These are phyloP conservation scores for Nothophoma quercina DNA, from an alignment of 2,329 filamentous ascomycete species.

Conservation along the genomic window DNA sequence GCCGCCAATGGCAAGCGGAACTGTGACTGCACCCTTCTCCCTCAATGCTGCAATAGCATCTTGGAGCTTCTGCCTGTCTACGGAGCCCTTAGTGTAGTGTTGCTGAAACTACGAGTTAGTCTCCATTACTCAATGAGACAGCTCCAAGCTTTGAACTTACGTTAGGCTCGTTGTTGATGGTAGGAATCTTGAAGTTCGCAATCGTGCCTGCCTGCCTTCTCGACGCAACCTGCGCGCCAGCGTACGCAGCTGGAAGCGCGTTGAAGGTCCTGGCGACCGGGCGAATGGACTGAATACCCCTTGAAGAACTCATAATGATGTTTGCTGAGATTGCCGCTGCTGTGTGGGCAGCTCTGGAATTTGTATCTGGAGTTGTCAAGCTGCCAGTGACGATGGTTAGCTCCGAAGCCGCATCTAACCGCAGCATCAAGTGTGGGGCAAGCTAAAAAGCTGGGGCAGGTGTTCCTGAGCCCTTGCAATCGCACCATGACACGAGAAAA, in stretches of 20 bases:
- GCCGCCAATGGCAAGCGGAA: conserved; percentile 85
- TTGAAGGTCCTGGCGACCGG: conserved; percentile 39
- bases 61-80: conserved; percentile 77
- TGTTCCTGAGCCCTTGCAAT: conserved; percentile 14
- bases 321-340: neutral
- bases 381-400: conserved; percentile 24
- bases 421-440: conserved; percentile 26
- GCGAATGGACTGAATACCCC: conserved; percentile 39
- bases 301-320: conserved; percentile 44
- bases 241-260: conserved; percentile 30
- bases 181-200: conserved; percentile 86
- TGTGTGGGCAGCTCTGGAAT: conserved; percentile 21
- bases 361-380: conserved; percentile 32
- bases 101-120: conserved; percentile 65
- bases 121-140: neutral
- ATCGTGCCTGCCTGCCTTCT: conserved; percentile 63
- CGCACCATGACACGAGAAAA: conserved; percentile 6
- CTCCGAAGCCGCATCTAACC: conserved; percentile 33
- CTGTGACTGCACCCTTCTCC: conserved; percentile 73
- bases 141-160: conserved; percentile 60
- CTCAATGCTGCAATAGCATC: conserved; percentile 75
- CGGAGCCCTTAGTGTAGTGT: conserved; percentile 84
- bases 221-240: conserved; percentile 34
- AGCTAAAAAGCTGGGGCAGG: conserved; percentile 15
- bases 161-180: conserved; percentile 93